Evolutionary conservation across 2,329 filamentous ascomycete species (phyloP).

Genomic region (Claviceps africana): DNA sequence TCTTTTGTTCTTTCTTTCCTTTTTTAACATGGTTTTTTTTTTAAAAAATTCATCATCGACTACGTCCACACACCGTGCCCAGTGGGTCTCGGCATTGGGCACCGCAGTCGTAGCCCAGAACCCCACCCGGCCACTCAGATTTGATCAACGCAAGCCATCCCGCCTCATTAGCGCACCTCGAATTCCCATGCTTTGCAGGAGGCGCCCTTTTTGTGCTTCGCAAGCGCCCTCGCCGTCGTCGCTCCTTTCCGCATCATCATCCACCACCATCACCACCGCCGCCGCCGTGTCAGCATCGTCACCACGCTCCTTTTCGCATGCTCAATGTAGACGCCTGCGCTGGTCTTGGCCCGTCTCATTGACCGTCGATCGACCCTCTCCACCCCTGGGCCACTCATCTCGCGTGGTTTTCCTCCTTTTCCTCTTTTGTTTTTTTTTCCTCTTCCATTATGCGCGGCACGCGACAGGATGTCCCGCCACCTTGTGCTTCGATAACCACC

Average conservation of each 20-base stretch:
- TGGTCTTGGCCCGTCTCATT: background rate
- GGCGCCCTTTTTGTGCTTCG: background rate
- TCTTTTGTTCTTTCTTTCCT: background rate
- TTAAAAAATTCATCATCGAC: no score
- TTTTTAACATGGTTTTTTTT: background rate
- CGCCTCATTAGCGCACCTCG: background rate
- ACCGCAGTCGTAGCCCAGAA: background rate
- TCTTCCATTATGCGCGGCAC: constrained; percentile 17
- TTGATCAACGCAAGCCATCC: background rate
- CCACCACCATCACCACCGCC: background rate
- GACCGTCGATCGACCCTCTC: background rate
- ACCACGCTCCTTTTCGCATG: background rate
- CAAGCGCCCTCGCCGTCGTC: background rate
- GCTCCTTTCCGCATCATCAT: background rate
- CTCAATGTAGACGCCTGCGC: constrained; percentile 3
- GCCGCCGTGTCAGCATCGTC: background rate
- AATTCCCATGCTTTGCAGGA: background rate
- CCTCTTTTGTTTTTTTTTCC: no score
- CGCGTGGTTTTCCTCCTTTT: background rate
- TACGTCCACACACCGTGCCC: no score
- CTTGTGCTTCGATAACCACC: background rate
- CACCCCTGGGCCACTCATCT: constrained; percentile 1
- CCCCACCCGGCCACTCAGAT: background rate
- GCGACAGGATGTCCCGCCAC: constrained; percentile 20
- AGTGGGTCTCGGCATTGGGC: background rate